Evolutionary conservation across 306 rosid genomes (phyloP).

Genomic region (Canavalia ensiformis): DNA sequence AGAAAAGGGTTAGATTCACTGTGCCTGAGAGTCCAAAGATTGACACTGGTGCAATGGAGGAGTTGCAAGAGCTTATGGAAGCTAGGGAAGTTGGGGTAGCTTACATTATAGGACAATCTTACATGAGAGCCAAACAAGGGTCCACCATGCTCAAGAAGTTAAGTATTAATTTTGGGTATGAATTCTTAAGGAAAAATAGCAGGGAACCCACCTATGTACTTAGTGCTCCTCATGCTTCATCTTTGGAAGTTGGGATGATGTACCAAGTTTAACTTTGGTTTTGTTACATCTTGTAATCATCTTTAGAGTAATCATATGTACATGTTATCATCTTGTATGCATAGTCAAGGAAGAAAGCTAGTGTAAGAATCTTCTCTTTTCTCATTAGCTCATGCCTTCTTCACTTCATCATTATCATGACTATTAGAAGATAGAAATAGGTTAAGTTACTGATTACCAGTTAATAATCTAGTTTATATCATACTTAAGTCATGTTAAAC

Average conservation of each 20-base stretch:
- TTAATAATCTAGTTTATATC: no score
- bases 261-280: constrained; percentile 67
- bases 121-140: constrained; percentile 84
- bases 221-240: constrained; percentile 73
- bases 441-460: no score
- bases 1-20: constrained; percentile 76
- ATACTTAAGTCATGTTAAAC: no score
- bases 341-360: background rate
- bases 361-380: background rate
- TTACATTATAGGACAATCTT: constrained; percentile 80
- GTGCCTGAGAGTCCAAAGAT: constrained; percentile 82
- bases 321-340: constrained; percentile 45
- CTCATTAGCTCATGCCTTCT: no score
- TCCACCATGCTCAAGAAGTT: constrained; percentile 72
- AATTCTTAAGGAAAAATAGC: constrained; percentile 85
- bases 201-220: constrained; percentile 65
- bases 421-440: no score
- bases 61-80: constrained; percentile 77
- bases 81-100: constrained; percentile 89
- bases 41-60: constrained; percentile 59
- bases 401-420: no score
- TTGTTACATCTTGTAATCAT: no score
- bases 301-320: constrained; percentile 41
- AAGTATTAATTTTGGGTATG: constrained; percentile 75
- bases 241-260: constrained; percentile 92